These are phyloP conservation scores for Pichia sp. DNA, from an alignment of 1,139 yeast genomes.

Conservation along the genomic window DNA sequence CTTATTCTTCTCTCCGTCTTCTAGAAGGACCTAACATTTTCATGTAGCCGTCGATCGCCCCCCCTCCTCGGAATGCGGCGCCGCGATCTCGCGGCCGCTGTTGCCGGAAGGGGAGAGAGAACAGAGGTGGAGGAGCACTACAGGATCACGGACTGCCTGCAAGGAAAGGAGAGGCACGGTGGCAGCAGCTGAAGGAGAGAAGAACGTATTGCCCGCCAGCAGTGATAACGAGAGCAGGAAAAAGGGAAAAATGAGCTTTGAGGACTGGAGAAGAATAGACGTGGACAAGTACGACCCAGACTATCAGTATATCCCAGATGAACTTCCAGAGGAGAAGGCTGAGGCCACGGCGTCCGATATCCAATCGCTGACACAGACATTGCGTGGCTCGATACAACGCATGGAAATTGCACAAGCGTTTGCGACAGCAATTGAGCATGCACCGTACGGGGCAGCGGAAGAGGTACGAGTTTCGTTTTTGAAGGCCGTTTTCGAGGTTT, in stretches of 20 bases:
- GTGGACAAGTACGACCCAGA: slow-evolving; percentile 89
- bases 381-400: slow-evolving; percentile 60
- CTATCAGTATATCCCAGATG: slow-evolving; percentile 30
- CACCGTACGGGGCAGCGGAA: slow-evolving; percentile 79
- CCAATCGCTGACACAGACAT: slow-evolving; percentile 49
- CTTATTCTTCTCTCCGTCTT: slow-evolving; percentile 13
- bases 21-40: background rate
- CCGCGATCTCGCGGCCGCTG: background rate
- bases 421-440: slow-evolving; percentile 55
- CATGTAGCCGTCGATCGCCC: slow-evolving; percentile 9
- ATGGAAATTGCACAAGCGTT: slow-evolving; percentile 73
- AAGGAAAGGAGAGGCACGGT: background rate
- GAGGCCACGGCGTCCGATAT: slow-evolving; percentile 45
- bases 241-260: slow-evolving; percentile 18
- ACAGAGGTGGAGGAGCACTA: background rate
- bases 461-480: slow-evolving; percentile 47
- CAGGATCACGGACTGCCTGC: too few species aligned
- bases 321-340: slow-evolving; percentile 21
- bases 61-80: too few species aligned
- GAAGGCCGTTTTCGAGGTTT: slow-evolving; percentile 66
- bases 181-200: background rate
- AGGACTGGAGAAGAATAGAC: slow-evolving; percentile 70
- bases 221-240: too few species aligned
- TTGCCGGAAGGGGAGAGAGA: background rate
- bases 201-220: too few species aligned